Percentiles rank a stretch among this genome's conserved stretches.
phyloP scores from a whole-genome alignment of 2,329 filamentous ascomycete species.

The Sclerotinia sclerotiorum region DNA sequence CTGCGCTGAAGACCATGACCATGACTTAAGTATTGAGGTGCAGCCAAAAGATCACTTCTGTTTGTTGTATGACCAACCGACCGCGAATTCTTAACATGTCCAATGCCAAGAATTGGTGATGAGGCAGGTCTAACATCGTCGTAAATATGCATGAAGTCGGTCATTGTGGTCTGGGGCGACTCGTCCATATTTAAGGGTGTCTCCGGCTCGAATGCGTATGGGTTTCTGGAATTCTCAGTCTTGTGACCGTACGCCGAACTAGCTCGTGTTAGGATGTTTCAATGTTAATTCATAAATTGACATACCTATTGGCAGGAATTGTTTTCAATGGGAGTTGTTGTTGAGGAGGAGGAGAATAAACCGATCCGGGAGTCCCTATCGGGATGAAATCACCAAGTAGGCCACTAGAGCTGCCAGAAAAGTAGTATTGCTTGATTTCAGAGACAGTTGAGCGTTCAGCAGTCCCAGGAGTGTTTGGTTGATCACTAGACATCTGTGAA shows the following conservation, averaged over 20 bases:
- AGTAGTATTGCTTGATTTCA: conserved; percentile 15
- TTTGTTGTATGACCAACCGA: conserved; percentile 29
- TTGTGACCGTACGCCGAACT: conserved; percentile 13
- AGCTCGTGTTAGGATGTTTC: background rate
- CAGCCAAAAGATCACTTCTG: conserved; percentile 12
- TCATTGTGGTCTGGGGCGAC: conserved; percentile 32
- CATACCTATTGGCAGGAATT: conserved; percentile 9
- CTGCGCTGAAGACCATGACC: conserved; percentile 25
- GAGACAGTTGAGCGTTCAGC: conserved; percentile 15
- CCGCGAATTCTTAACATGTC: conserved; percentile 33
- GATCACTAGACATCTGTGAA: background rate
- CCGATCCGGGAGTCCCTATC: conserved; percentile 12
- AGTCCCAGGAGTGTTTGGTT: background rate
- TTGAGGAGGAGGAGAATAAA: conserved; percentile 12
- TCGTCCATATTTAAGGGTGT: conserved; percentile 28
- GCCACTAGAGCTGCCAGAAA: conserved; percentile 8
- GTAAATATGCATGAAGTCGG: conserved; percentile 31
- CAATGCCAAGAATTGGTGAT: conserved; percentile 24
- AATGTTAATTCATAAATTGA: background rate
- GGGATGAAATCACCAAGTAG: conserved; percentile 20
- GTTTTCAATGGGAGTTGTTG: background rate
- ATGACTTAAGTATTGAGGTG: conserved; percentile 13
- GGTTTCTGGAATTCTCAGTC: conserved; percentile 22
- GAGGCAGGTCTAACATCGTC: conserved; percentile 23
- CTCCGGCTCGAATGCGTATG: conserved; percentile 36